Base-by-base conservation (phyloP, 768 basidiomycete genomes). In the Russula sp. region DNA sequence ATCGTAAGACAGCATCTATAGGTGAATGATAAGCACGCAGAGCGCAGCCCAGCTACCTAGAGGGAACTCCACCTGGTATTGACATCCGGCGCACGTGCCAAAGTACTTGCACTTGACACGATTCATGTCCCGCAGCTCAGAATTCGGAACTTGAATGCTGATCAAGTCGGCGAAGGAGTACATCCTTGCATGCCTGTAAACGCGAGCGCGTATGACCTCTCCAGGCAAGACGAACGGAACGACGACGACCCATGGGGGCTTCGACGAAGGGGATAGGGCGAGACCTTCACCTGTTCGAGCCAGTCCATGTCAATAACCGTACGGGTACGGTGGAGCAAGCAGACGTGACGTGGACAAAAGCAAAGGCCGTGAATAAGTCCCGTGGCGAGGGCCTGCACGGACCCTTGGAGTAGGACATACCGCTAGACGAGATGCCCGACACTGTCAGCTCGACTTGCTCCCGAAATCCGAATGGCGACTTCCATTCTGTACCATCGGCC, bases 61-160 rank as follows among this genome's bases (percentile, higher is more conserved):
- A 54, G 51, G 8, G 47, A 35, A n/a, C n/a, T 76, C 16, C 45
- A 88, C 91, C 78, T 97, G 94, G 72, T 94, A 93, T 73, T 98
- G 96, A 72, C 96, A 99, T 2, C 96, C 96, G 0, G 84, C 91
- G 73, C 95, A 98, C 44, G 76, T 77, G 0, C 89, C 89, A 76
- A 97, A 98, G 72, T 98, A 94, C 65, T 84, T 83, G 76, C 96
- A 98, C 64, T 80, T 77, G 0, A 90, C 81, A 27, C 83, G 77
- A 34, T 73, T 78, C 67, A 83, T 77, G 67, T 94, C 90, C 57
- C 94, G 77, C 59, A 89, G 74, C 44, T 79, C 80, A 0, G 71
- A 64, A 71, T 89, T 94, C n/a, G 86, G 82, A 1, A 73, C 74
- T 39, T 88, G 62, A 32, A 94, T 77, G 52, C 82, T 78, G 6